These are phyloP conservation scores for Murraya koenigii DNA, from an alignment of 345 rosid species.

Conservation along the genomic window DNA sequence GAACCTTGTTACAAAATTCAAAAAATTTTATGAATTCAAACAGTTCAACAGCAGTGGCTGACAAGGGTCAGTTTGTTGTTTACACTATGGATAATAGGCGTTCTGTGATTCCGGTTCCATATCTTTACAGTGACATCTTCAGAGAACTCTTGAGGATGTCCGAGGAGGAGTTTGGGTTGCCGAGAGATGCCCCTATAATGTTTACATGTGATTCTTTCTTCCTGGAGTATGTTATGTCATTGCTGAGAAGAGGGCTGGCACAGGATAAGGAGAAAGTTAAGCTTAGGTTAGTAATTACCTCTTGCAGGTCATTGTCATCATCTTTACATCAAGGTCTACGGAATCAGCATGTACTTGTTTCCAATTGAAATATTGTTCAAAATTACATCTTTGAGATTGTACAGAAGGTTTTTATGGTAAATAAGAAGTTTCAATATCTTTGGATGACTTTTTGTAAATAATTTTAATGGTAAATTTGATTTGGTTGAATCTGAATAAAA, in stretches of 20 bases:
- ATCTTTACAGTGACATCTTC: neutral
- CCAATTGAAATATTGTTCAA: neutral
- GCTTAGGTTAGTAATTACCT: neutral
- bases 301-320: neutral
- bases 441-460: neutral
- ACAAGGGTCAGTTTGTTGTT: slow-evolving; percentile 6
- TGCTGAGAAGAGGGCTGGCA: neutral
- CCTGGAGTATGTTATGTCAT: neutral
- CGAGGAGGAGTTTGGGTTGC: slow-evolving; percentile 14
- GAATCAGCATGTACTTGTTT: neutral
- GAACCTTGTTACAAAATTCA: neutral
- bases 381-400: neutral
- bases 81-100: neutral
- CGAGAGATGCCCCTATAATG: neutral
- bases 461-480: neutral
- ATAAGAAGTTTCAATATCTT: neutral
- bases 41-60: neutral
- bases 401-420: neutral
- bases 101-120: slow-evolving; percentile 11
- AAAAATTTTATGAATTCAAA: neutral
- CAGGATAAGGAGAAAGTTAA: slow-evolving; percentile 12
- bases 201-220: slow-evolving; percentile 18
- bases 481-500: neutral
- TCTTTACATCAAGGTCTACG: neutral
- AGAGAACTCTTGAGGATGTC: slow-evolving; percentile 13